A percentile compares a stretch with the other conserved stretches of the same genome.
These are phyloP conservation scores for Exophiala aquamarina DNA, from an alignment of 2,329 filamentous ascomycete genomes.

Conservation along the genomic window DNA sequence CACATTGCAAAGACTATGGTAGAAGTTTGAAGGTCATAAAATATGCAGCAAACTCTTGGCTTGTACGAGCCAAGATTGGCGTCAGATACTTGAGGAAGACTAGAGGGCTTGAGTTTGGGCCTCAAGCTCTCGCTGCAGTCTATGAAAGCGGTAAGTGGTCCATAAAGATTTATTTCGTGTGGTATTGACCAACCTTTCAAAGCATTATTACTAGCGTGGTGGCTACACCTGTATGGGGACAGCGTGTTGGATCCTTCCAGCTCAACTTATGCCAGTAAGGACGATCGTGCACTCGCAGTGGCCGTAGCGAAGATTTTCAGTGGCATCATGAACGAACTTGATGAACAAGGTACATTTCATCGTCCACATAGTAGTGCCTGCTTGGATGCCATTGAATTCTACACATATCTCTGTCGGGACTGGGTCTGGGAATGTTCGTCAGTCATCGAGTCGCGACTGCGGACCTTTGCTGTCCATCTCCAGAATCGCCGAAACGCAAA, in stretches of 20 bases:
- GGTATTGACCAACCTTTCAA: too few relatives aligned
- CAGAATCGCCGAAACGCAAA: background rate
- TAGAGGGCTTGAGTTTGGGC: constrained; percentile 6
- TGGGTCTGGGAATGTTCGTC: constrained; percentile 6
- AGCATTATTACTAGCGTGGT: constrained; percentile 2
- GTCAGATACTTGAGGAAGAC: constrained; percentile 8
- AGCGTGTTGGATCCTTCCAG: background rate
- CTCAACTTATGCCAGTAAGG: background rate
- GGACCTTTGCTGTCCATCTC: background rate
- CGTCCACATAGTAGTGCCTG: background rate
- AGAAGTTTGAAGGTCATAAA: constrained; percentile 6
- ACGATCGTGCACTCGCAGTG: background rate
- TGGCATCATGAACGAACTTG: constrained; percentile 1
- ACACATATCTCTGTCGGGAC: constrained; percentile 2
- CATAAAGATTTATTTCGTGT: background rate
- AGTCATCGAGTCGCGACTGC: background rate
- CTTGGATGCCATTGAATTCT: constrained; percentile 2
- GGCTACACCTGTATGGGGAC: constrained; percentile 1
- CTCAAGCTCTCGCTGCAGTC: constrained; percentile 4
- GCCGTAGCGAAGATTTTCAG: background rate
- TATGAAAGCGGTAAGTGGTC: constrained; percentile 14
- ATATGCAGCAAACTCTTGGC: constrained; percentile 13
- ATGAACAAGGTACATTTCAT: background rate
- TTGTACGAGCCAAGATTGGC: constrained; percentile 15
- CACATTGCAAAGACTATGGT: background rate